phyloP scores from a whole-genome alignment of 306 rosid species.

The Prunus fruticosa region DNA sequence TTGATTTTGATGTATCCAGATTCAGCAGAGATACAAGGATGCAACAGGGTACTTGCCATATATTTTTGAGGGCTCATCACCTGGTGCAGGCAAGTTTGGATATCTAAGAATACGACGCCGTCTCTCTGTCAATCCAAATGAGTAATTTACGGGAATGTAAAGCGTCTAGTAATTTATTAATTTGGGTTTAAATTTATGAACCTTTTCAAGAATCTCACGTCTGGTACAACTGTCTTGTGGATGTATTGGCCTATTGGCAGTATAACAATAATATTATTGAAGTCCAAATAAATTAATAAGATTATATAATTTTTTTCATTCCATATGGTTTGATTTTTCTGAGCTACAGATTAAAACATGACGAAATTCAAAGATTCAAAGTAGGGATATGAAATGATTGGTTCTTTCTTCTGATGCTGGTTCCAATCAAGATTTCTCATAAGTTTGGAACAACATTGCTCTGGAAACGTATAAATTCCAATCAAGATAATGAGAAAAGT shows the following conservation, averaged over 20 bases:
- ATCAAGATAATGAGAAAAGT: background rate
- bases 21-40: conserved; percentile 78
- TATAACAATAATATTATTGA: background rate
- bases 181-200: background rate
- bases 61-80: conserved; percentile 89
- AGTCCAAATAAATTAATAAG: background rate
- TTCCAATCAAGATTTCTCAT: background rate
- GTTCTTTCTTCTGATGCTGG: background rate
- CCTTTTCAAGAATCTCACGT: background rate
- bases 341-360: no score
- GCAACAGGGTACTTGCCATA: conserved; percentile 82
- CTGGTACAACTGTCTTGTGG: background rate
- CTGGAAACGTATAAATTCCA: background rate
- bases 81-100: conserved; percentile 88
- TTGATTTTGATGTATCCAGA: conserved; percentile 36
- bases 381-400: background rate
- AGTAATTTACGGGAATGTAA: background rate
- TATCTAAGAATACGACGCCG: conserved; percentile 61
- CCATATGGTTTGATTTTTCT: background rate
- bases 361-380: background rate
- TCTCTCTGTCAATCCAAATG: conserved; percentile 1
- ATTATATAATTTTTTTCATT: background rate
- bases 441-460: background rate
- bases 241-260: background rate
- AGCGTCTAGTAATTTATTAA: background rate